Conservation (phyloP, 1,284 basidiomycete species). For the Singerocomus rubriflavus region DNA sequence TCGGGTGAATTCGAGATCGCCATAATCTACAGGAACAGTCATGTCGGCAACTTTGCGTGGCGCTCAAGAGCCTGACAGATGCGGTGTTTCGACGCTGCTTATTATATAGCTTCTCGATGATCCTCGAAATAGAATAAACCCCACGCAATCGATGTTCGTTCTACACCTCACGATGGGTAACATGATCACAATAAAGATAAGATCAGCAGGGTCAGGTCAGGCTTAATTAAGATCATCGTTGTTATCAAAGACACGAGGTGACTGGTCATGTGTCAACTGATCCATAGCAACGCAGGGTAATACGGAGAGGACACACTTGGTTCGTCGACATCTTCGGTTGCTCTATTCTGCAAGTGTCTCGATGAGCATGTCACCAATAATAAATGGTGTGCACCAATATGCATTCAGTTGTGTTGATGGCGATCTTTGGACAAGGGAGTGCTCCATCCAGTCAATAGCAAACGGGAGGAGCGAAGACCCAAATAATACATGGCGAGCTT, state of each 20-base stretch:
- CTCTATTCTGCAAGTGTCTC: neutral
- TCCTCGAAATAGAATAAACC: constrained; percentile 1
- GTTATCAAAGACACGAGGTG: constrained; percentile 1
- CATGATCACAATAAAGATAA: constrained; percentile 8
- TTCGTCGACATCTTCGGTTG: neutral
- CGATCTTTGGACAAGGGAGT: constrained; percentile 4
- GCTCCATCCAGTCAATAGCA: neutral
- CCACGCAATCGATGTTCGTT: neutral
- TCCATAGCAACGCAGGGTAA: constrained; percentile 1
- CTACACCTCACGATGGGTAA: neutral
- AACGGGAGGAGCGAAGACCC: neutral
- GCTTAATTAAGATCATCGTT: neutral
- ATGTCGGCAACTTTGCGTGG: constrained; percentile 12
- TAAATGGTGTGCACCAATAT: constrained; percentile 1
- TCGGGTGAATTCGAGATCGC: constrained; percentile 30
- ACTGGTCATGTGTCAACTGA: constrained; percentile 5
- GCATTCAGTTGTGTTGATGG: neutral
- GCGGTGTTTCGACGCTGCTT: neutral
- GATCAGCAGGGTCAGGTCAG: neutral
- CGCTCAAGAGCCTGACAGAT: neutral
- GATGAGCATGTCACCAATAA: neutral
- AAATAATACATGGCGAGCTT: too few species aligned
- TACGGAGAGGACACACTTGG: neutral
- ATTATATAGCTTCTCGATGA: constrained; percentile 9
- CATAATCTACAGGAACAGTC: constrained; percentile 22